These are phyloP conservation scores for Pseudopyricularia cyperi DNA, from an alignment of 2,329 filamentous ascomycete species.

Conservation along the genomic window DNA sequence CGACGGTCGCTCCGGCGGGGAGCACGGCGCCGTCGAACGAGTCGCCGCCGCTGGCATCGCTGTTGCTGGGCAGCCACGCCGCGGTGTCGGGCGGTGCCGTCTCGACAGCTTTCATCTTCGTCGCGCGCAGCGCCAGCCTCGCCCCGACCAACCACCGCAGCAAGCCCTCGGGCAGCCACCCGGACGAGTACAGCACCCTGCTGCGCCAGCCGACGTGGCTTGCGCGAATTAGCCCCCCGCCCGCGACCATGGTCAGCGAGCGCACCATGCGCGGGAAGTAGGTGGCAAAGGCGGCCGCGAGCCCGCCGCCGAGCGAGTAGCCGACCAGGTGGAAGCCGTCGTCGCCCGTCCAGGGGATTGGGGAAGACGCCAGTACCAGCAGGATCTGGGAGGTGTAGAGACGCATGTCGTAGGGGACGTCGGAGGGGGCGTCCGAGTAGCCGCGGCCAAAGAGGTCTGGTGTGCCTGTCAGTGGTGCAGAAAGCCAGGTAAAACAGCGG, in stretches of 20 bases:
- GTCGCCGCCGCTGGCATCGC: conserved; percentile 21
- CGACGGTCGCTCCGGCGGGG: conserved; percentile 44
- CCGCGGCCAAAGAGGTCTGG: conserved; percentile 64
- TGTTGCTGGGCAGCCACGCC: conserved; percentile 17
- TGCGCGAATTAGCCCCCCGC: conserved; percentile 53
- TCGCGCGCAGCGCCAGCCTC: conserved; percentile 27
- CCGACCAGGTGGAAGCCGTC: conserved; percentile 58
- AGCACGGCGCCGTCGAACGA: conserved; percentile 28
- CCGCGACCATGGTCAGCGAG: conserved; percentile 53
- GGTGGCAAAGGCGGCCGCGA: conserved; percentile 56
- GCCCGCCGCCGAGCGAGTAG: conserved; percentile 69
- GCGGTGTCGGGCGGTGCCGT: neutral
- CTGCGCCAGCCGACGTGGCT: conserved; percentile 47
- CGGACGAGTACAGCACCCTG: conserved; percentile 48
- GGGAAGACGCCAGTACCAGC: conserved; percentile 50
- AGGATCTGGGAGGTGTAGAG: conserved; percentile 56
- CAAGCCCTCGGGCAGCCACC: conserved; percentile 45
- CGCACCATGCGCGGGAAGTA: conserved; percentile 53
- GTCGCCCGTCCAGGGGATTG: conserved; percentile 38
- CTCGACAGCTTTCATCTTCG: neutral
- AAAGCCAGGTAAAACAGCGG: neutral
- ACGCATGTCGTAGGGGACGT: conserved; percentile 45
- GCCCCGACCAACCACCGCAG: conserved; percentile 38
- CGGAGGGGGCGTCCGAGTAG: conserved; percentile 55
- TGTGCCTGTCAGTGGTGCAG: neutral